These are phyloP conservation scores for Ascochyta clinopodiicola DNA, from an alignment of 2,329 filamentous ascomycete species.

Conservation along the genomic window DNA sequence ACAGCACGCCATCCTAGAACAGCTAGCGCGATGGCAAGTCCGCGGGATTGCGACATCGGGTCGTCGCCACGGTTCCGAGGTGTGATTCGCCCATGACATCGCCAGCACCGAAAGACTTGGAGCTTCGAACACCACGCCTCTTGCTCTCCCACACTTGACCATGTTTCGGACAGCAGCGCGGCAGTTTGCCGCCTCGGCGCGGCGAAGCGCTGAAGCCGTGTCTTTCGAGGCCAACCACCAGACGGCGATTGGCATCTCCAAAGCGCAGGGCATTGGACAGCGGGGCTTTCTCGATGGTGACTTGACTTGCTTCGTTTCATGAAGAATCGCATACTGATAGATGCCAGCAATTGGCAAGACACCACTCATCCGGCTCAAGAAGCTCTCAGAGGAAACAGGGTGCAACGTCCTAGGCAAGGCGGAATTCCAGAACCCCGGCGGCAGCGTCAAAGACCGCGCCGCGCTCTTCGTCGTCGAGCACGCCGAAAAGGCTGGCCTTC, in stretches of 20 bases:
- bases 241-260: constrained; percentile 75
- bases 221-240: constrained; percentile 59
- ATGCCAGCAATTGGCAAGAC: constrained; percentile 91
- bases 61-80: constrained; percentile 11
- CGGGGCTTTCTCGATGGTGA: constrained; percentile 80
- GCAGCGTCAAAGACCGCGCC: constrained; percentile 94
- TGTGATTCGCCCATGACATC: constrained; percentile 7
- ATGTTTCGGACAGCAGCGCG: constrained; percentile 77
- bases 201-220: constrained; percentile 58
- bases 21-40: background rate
- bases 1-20: background rate
- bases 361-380: constrained; percentile 87
- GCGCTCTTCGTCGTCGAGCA: constrained; percentile 93
- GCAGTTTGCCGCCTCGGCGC: constrained; percentile 69
- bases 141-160: constrained; percentile 6
- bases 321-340: constrained; percentile 6
- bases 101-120: constrained; percentile 4
- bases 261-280: constrained; percentile 78
- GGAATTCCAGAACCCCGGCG: constrained; percentile 98
- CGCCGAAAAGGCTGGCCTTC: constrained; percentile 84
- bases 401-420: constrained; percentile 96
- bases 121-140: constrained; percentile 1
- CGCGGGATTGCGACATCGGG: constrained; percentile 18
- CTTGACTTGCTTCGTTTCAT: background rate
- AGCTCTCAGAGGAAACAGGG: constrained; percentile 85